phyloP scores from a whole-genome alignment of 768 basidiomycete genomes.

The Lanmaoa rubissima region DNA sequence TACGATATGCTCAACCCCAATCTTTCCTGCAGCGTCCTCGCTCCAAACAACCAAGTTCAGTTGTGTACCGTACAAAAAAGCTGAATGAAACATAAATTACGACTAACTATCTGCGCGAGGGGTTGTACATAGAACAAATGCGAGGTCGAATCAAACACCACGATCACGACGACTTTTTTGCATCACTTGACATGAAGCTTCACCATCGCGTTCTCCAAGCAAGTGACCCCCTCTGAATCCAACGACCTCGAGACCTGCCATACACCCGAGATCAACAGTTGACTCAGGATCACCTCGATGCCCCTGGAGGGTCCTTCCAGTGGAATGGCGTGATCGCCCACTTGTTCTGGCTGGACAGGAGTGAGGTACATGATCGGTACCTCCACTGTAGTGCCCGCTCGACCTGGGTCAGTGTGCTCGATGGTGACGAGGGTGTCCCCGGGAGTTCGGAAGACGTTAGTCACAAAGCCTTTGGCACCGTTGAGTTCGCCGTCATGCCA shows the following conservation, averaged over 20 bases:
- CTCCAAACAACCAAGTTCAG: neutral
- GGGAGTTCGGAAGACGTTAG: conserved; percentile 23
- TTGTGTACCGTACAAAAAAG: neutral
- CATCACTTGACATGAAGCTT: conserved; percentile 24
- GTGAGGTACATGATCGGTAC: conserved; percentile 42
- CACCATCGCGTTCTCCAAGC: conserved; percentile 24
- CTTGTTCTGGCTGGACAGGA: conserved; percentile 38
- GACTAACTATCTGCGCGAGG: neutral
- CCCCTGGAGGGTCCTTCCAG: conserved; percentile 46
- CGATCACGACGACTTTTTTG: neutral
- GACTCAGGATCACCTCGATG: conserved; percentile 43
- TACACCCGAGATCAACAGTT: conserved; percentile 31
- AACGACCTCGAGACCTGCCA: conserved; percentile 27
- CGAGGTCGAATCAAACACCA: neutral
- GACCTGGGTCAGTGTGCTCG: conserved; percentile 30
- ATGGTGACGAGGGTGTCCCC: conserved; percentile 30
- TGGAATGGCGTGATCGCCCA: conserved; percentile 50
- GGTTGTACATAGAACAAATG: conserved; percentile 4
- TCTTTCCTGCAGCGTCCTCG: neutral
- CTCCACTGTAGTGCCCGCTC: conserved; percentile 35
- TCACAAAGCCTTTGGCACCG: conserved; percentile 29
- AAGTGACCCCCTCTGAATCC: conserved; percentile 6
- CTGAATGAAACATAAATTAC: conserved; percentile 8
- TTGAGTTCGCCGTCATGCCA: conserved; percentile 33
- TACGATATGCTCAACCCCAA: too few species aligned